Evolutionary conservation across 1,139 yeast species (phyloP).

Genomic region (Pichia norvegensis): DNA sequence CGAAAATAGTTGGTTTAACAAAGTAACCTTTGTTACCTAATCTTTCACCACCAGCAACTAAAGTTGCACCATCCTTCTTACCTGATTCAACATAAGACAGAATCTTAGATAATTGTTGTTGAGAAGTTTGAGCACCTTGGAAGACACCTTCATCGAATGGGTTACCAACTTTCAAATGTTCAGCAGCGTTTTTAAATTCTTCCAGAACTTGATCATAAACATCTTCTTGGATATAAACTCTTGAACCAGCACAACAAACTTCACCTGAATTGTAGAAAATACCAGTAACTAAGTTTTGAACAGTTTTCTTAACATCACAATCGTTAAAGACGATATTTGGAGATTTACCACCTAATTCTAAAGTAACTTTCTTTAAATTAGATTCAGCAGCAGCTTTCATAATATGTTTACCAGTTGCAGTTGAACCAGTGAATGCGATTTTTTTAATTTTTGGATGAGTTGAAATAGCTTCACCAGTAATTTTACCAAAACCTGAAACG

Average conservation of each 20-base stretch:
- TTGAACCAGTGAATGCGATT: conserved; percentile 80
- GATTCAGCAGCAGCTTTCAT: conserved; percentile 65
- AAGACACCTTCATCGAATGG: conserved; percentile 60
- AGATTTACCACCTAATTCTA: conserved; percentile 83
- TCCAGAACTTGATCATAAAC: conserved; percentile 58
- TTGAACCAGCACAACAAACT: conserved; percentile 81
- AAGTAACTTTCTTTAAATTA: conserved; percentile 63
- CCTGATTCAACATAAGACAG: conserved; percentile 66
- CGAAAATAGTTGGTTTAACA: conserved; percentile 59
- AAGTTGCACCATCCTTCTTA: conserved; percentile 49
- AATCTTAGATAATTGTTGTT: conserved; percentile 63
- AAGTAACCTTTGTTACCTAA: conserved; percentile 55
- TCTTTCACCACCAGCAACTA: conserved; percentile 61
- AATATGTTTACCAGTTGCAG: conserved; percentile 63
- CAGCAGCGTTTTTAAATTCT: conserved; percentile 51
- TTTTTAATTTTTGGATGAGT: conserved; percentile 64
- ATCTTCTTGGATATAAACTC: conserved; percentile 70
- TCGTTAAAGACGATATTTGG: conserved; percentile 72
- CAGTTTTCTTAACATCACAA: conserved; percentile 57
- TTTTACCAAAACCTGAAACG: conserved; percentile 66
- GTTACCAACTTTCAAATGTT: conserved; percentile 56
- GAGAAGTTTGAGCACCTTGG: conserved; percentile 71
- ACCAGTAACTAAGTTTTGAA: conserved; percentile 51
- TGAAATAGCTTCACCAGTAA: conserved; percentile 67
- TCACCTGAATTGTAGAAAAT: conserved; percentile 79